Conservation (phyloP, 352 stramenopile species). For the Phytophthora nicotianae region DNA sequence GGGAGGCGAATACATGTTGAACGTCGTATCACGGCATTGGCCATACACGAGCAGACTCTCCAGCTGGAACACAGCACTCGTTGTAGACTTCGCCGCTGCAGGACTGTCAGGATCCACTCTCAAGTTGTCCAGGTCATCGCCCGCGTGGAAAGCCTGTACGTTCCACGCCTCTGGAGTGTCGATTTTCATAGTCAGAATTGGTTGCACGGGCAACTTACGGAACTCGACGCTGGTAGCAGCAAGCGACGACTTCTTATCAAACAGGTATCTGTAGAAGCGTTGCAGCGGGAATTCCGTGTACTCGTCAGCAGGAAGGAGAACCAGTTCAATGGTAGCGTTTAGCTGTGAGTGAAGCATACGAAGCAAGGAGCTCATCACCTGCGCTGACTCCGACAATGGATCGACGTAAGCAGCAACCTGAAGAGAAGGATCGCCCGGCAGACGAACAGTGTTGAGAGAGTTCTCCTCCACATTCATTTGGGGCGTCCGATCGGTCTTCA, state of each 20-base stretch:
- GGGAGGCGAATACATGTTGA: constrained; percentile 79
- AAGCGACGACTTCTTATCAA: constrained; percentile 58
- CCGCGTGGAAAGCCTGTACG: constrained; percentile 76
- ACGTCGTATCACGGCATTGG: constrained; percentile 88
- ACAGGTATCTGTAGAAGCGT: constrained; percentile 93
- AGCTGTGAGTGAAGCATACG: constrained; percentile 76
- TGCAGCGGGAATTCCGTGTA: constrained; percentile 90
- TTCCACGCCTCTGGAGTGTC: constrained; percentile 94
- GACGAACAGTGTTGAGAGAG: constrained; percentile 40
- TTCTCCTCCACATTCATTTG: constrained; percentile 43
- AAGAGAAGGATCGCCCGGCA: constrained; percentile 58
- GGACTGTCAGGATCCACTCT: constrained; percentile 67
- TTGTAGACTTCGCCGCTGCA: constrained; percentile 59
- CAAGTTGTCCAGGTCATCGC: constrained; percentile 94
- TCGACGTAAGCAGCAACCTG: constrained; percentile 87
- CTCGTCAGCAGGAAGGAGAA: constrained; percentile 68
- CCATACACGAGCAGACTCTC: constrained; percentile 92
- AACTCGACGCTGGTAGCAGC: constrained; percentile 70
- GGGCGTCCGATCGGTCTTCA: constrained; percentile 49
- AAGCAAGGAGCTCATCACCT: constrained; percentile 90
- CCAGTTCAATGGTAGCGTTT: constrained; percentile 71
- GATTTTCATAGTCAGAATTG: constrained; percentile 93
- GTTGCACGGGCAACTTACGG: constrained; percentile 76
- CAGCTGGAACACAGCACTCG: constrained; percentile 83
- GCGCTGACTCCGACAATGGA: constrained; percentile 88